Percentiles rank a stretch among this genome's conserved stretches.
Evolutionary conservation across 192 early-diverging fungal genomes (phyloP).

Genomic region (Coemansia sp.): DNA sequence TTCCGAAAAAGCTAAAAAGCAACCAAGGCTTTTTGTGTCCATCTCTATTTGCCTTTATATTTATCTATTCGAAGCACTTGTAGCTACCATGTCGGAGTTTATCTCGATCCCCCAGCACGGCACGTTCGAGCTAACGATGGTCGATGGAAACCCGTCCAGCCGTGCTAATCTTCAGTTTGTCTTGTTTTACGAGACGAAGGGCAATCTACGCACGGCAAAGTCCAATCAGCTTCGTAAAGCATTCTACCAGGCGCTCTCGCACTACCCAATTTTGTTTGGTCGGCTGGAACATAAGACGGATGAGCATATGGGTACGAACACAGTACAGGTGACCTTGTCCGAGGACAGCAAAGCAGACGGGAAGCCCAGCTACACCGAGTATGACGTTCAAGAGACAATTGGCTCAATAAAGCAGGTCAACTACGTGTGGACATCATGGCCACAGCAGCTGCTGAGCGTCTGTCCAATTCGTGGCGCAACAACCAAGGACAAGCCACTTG

Average conservation of each 20-base stretch:
- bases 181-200: slow-evolving; percentile 18
- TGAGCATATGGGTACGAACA: background rate
- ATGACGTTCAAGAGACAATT: slow-evolving; percentile 5
- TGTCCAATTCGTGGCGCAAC: slow-evolving; percentile 8
- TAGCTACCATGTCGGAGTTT: too few species aligned
- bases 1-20: too few species aligned
- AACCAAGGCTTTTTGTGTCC: background rate
- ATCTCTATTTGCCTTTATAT: background rate
- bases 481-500: slow-evolving; percentile 10
- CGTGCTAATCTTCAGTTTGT: slow-evolving; percentile 46
- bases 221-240: slow-evolving; percentile 9
- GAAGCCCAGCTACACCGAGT: slow-evolving; percentile 23
- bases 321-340: slow-evolving; percentile 11
- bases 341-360: background rate
- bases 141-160: slow-evolving; percentile 33
- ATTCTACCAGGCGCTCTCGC: slow-evolving; percentile 21
- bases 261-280: slow-evolving; percentile 40
- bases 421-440: slow-evolving; percentile 36
- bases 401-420: slow-evolving; percentile 12
- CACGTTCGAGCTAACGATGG: slow-evolving; percentile 26
- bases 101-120: slow-evolving; percentile 1
- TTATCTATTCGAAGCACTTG: background rate
- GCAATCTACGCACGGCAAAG: background rate
- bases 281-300: slow-evolving; percentile 2
- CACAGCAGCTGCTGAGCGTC: slow-evolving; percentile 21